A percentile compares a stretch with the other conserved stretches of the same genome.
phyloP scores from a whole-genome alignment of 495 filamentous ascomycete genomes.

The Aspergillus bridgeri region DNA sequence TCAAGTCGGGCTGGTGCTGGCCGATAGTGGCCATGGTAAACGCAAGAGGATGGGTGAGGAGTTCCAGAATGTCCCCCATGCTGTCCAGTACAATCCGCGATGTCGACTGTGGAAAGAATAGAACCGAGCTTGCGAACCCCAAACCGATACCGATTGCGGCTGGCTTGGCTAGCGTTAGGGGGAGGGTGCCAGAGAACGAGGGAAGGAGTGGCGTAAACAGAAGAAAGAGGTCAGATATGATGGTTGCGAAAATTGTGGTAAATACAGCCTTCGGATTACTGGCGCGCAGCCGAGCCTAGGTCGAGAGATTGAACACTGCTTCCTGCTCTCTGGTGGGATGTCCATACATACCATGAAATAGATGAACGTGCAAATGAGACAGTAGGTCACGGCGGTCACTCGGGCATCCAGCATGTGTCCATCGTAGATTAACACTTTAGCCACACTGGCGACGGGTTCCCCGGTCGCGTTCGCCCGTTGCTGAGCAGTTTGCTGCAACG shows the following conservation, averaged over 20 bases:
- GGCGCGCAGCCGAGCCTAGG: slow-evolving; percentile 35
- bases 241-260: slow-evolving; percentile 34
- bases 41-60: slow-evolving; percentile 28
- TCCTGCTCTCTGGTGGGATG: no score
- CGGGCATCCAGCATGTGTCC: slow-evolving; percentile 43
- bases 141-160: slow-evolving; percentile 37
- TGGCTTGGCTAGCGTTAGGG: slow-evolving; percentile 33
- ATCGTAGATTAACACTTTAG: slow-evolving; percentile 29
- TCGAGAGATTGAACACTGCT: neutral
- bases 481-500: slow-evolving; percentile 30
- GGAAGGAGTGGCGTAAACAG: slow-evolving; percentile 33
- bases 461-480: slow-evolving; percentile 35
- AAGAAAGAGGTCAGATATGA: slow-evolving; percentile 37
- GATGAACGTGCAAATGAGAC: slow-evolving; percentile 33
- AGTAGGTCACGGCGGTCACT: slow-evolving; percentile 34
- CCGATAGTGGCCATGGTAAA: slow-evolving; percentile 9
- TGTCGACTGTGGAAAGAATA: slow-evolving; percentile 43
- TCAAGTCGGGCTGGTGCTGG: slow-evolving; percentile 3
- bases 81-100: slow-evolving; percentile 32
- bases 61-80: slow-evolving; percentile 30
- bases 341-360: slow-evolving; percentile 33
- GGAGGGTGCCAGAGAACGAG: slow-evolving; percentile 38
- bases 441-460: slow-evolving; percentile 15
- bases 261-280: slow-evolving; percentile 38
- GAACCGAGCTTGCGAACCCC: slow-evolving; percentile 31